Evolutionary conservation across 2,329 filamentous ascomycete species (phyloP).

Genomic region (Tolypocladium album): DNA sequence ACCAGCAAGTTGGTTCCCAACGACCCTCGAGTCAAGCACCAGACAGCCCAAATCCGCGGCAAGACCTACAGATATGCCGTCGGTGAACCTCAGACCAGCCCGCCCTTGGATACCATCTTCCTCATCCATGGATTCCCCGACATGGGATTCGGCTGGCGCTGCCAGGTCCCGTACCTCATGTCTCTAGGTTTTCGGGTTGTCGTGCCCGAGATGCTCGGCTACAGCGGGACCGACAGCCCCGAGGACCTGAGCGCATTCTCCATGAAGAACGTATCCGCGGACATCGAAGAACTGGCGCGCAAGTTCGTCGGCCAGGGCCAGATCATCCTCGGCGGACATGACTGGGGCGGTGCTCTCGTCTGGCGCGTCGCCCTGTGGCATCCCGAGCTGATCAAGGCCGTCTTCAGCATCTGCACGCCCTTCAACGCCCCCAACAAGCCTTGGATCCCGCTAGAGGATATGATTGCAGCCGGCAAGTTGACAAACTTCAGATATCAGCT

Average conservation of each 20-base stretch:
- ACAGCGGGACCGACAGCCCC: conserved; percentile 65
- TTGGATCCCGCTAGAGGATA: conserved; percentile 47
- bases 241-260: conserved; percentile 52
- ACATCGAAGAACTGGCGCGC: conserved; percentile 61
- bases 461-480: conserved; percentile 41
- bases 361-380: conserved; percentile 68
- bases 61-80: conserved; percentile 59
- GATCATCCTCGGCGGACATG: conserved; percentile 82
- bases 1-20: conserved; percentile 53
- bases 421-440: conserved; percentile 44
- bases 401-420: conserved; percentile 76
- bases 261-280: conserved; percentile 60
- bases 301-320: conserved; percentile 35
- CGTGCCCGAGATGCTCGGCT: conserved; percentile 79
- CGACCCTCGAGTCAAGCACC: conserved; percentile 56
- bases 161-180: conserved; percentile 71
- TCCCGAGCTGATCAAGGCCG: conserved; percentile 58
- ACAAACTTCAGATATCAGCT: conserved; percentile 78
- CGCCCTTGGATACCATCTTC: conserved; percentile 36
- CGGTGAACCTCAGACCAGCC: conserved; percentile 34
- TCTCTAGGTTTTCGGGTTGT: conserved; percentile 68
- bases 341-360: conserved; percentile 77
- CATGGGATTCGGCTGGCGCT: conserved; percentile 74
- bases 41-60: conserved; percentile 53
- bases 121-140: conserved; percentile 74